Percentiles rank a stretch among this genome's conserved stretches.
Conservation (phyloP, 2,329 filamentous ascomycete species). For the Trichoderma koningii region DNA sequence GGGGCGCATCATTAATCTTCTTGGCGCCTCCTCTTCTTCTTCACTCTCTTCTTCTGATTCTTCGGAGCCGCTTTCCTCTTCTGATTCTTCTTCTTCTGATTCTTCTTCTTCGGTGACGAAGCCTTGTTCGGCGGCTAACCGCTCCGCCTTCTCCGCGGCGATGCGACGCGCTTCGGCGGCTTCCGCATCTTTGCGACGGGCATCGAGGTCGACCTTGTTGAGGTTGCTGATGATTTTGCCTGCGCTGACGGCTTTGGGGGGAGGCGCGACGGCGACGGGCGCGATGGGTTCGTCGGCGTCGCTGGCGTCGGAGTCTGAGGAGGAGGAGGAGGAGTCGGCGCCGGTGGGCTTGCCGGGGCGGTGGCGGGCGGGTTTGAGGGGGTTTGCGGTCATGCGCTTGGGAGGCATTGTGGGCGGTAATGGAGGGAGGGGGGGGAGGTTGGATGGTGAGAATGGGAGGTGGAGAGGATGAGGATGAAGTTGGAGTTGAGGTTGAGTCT, state of each 20-base stretch:
- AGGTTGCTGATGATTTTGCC: slow-evolving; percentile 58
- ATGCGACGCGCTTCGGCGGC: slow-evolving; percentile 50
- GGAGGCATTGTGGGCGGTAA: slow-evolving; percentile 55
- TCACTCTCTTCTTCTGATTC: slow-evolving; percentile 50
- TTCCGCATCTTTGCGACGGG: slow-evolving; percentile 49
- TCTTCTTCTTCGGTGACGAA: slow-evolving; percentile 62
- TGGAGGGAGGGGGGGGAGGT: neutral
- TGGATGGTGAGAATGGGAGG: neutral
- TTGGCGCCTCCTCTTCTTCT: slow-evolving; percentile 62
- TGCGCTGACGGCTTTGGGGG: slow-evolving; percentile 59
- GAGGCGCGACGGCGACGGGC: slow-evolving; percentile 49
- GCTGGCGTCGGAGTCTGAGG: slow-evolving; percentile 55
- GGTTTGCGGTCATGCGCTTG: slow-evolving; percentile 93
- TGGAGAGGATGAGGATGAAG: neutral
- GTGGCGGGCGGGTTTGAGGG: slow-evolving; percentile 75
- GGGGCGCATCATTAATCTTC: slow-evolving; percentile 61
- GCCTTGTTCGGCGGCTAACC: slow-evolving; percentile 59
- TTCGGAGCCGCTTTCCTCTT: slow-evolving; percentile 46
- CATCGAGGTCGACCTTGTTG: slow-evolving; percentile 55
- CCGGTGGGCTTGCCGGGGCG: slow-evolving; percentile 77
- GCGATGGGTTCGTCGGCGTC: slow-evolving; percentile 41
- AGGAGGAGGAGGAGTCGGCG: slow-evolving; percentile 57
- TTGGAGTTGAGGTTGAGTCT: neutral
- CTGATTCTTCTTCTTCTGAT: slow-evolving; percentile 45
- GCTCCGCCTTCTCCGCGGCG: slow-evolving; percentile 54